Evolutionary conservation across 371 early-diverging fungal genomes (phyloP), one percentile per base, ranked within the genome.

Genomic region (Rhizopus arrhizus): DNA sequence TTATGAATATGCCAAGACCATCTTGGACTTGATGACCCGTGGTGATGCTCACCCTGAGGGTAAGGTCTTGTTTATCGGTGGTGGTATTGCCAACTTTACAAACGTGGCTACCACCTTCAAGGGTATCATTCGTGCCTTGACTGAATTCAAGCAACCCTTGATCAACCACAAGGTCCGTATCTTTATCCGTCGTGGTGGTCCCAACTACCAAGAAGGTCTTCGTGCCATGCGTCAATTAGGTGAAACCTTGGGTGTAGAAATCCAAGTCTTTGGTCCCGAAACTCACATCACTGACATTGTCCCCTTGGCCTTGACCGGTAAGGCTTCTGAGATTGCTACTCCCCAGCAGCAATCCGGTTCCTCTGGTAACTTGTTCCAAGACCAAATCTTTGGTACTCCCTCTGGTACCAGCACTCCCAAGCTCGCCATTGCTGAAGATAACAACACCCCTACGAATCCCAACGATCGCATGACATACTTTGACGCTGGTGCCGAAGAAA

Each of bases 51-150:
- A 94, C 69, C 86, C 92, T 55, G 87, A 93, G 32, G 96, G 97
- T 72, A 98, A 98, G 77, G 85, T 95, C 58, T 81, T 98, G 55
- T 93, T 98, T 77, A 94, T 98, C 69, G 98, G 98, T 70, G 98
- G 98, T 72, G 98, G 98, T 77, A 98, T 98, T 70, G 98, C 98
- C 80, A 98, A 98, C 90, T 98, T 98, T 65, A 98, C 98, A 77
- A 97, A 98, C 77, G 98, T 98, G 16, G 96, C 97, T 16, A 86
- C 95, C 53, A 98, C 98, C 29, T 98, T 98, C 89, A 97, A 98
- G 92, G 98, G 98, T 64, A 92, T 98, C 72, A 91, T 95, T 64
- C 94, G 93, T 43, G 96, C 97, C 42, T 85, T 98, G 68, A 85
- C 85, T 58, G 97, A 96, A 68, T 97, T 87, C 85, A 88, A 91